These are phyloP conservation scores for Stropharia rugosoannulata DNA, from an alignment of 768 basidiomycete species.

Conservation along the genomic window DNA sequence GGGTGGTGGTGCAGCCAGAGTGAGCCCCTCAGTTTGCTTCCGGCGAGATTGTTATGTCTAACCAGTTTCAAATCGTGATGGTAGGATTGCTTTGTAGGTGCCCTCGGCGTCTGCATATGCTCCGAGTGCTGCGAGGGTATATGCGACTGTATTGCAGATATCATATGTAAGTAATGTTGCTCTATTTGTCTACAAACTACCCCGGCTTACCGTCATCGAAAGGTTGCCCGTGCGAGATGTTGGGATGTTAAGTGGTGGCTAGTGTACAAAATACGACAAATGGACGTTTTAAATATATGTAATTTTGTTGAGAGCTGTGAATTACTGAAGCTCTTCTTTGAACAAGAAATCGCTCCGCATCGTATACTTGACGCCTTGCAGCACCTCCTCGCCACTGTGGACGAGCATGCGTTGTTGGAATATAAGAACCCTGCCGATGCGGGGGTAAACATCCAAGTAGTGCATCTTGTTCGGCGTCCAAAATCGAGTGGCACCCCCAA, in stretches of 20 bases:
- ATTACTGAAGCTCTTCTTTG: neutral
- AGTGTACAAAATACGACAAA: neutral
- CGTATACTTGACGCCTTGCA: constrained; percentile 32
- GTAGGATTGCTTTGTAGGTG: constrained; percentile 15
- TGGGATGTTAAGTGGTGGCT: constrained; percentile 6
- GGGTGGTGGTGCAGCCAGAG: constrained; percentile 13
- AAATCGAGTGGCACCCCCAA: constrained; percentile 40
- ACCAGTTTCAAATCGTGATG: neutral
- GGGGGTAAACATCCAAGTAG: constrained; percentile 35
- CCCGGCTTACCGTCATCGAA: neutral
- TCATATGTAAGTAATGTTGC: constrained; percentile 10
- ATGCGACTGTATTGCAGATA: constrained; percentile 13
- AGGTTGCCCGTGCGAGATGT: constrained; percentile 19
- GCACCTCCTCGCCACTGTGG: constrained; percentile 37
- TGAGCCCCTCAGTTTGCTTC: neutral
- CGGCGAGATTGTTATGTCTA: neutral
- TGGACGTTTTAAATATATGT: no score
- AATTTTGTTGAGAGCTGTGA: neutral
- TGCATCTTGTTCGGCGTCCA: constrained; percentile 33
- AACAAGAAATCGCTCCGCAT: constrained; percentile 40
- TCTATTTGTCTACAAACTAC: neutral
- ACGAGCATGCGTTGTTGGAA: constrained; percentile 41
- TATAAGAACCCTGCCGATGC: constrained; percentile 36
- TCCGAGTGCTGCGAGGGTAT: constrained; percentile 16
- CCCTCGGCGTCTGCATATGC: constrained; percentile 13